Base-by-base conservation (phyloP, 208 protist genomes). In the Naegleria lovaniensis region DNA sequence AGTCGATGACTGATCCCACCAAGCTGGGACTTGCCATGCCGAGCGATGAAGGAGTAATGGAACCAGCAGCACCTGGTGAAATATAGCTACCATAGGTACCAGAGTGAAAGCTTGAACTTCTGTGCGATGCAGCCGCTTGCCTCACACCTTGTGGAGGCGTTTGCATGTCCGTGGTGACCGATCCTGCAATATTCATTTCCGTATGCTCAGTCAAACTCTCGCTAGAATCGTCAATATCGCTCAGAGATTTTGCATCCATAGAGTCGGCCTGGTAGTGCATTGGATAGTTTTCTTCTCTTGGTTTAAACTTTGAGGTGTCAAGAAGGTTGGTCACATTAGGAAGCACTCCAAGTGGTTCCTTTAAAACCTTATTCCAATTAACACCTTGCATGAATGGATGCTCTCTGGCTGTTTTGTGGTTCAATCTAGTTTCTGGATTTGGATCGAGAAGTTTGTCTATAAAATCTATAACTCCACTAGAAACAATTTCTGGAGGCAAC, bases 281-380 rank as follows among this genome's bases (percentile, higher is more conserved):
- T 36, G 67, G 67, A 33, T 36, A 79, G 13, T 25, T 33, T 36
- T 79, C 67, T 33, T 79, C 67, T 79, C 67, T 79, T 7, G 29
- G 16, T n/a, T 79, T 79, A 33, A 79, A 79, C n/a, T 36, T 79
- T 36, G 67, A 79, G 29, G 67, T 79, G n/a, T 79, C 67, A 9
- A 33, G 7, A 0, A 79, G 7, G 36, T 89, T 48, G 38, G 43
- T 38, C 11, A 33, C 5, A 22, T 38, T 40, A 36, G 85, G 85
- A 19, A 89, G 5, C 6, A 67, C 39, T 19, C 11, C 11, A 38
- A 40, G 29, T 40, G 15, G 11, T 38, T 89, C 33, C 39, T 36
- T 89, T 29, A 89, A 67, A 19, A 89, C 41, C 22, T 89, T 67
- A 25, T 67, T 13, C 85, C 85, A 89, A 38, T 89, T 22, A 5